These are phyloP conservation scores for Pulveroboletus frians DNA, from an alignment of 768 basidiomycete genomes.

Conservation along the genomic window DNA sequence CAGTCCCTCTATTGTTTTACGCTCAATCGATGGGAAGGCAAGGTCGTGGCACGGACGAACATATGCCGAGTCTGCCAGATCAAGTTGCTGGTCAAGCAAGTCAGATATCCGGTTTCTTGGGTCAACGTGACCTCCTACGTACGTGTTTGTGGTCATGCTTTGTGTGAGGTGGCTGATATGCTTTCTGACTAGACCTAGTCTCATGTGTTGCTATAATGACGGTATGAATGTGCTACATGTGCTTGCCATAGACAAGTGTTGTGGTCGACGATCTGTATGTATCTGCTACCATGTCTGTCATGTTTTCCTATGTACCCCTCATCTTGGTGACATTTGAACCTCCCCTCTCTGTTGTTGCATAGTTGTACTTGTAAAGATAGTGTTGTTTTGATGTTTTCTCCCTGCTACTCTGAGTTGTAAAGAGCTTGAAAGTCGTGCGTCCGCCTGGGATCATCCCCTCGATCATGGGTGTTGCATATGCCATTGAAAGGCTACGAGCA, in stretches of 20 bases:
- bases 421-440: too few relatives aligned
- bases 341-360: background rate
- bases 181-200: conserved; percentile 5
- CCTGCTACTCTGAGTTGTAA: too few relatives aligned
- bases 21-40: conserved; percentile 6
- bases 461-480: too few relatives aligned
- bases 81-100: conserved; percentile 26
- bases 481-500: too few relatives aligned
- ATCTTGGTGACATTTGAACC: background rate
- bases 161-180: conserved; percentile 2
- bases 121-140: conserved; percentile 15
- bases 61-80: conserved; percentile 29
- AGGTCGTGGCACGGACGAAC: conserved; percentile 22
- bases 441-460: too few relatives aligned
- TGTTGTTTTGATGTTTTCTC: background rate
- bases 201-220: background rate
- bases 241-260: background rate
- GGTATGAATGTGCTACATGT: background rate
- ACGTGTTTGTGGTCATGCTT: background rate
- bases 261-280: conserved; percentile 3
- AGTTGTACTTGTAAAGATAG: background rate
- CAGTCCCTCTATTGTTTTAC: conserved; percentile 29
- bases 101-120: conserved; percentile 20
- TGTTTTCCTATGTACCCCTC: background rate
- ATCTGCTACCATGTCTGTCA: background rate